phyloP scores from a whole-genome alignment of 257 asterid genomes.

The Nicotiana tabacum region DNA sequence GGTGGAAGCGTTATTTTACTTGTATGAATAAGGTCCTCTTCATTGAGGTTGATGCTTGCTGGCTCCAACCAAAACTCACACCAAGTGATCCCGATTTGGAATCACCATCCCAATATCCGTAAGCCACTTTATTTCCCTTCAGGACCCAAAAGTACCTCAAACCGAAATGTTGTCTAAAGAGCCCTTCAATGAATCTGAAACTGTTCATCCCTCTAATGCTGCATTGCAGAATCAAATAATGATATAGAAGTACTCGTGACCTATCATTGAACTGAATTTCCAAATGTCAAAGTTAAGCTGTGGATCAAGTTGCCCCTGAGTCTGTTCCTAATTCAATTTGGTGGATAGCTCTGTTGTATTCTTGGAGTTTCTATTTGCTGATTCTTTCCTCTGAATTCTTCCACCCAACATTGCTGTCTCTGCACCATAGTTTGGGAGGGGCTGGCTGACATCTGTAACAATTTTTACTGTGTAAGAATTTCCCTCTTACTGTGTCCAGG shows the following conservation, averaged over 20 bases:
- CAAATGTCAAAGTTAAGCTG: background rate
- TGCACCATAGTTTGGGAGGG: background rate
- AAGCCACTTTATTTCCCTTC: too few species aligned
- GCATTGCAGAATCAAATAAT: too few species aligned
- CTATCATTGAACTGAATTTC: background rate
- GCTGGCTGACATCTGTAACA: background rate
- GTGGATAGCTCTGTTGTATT: background rate
- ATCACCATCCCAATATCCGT: too few species aligned
- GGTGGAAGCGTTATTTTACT: background rate
- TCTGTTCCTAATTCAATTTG: background rate
- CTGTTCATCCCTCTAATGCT: too few species aligned
- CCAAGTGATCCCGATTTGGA: too few species aligned
- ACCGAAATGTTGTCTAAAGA: too few species aligned
- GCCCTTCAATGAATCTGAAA: too few species aligned
- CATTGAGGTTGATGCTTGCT: background rate
- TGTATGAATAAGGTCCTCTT: background rate
- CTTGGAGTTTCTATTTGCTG: background rate
- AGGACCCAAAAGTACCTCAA: too few species aligned
- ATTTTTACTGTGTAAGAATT: background rate
- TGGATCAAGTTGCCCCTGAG: background rate
- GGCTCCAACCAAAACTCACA: background rate
- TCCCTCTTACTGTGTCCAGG: background rate
- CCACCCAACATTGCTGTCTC: background rate
- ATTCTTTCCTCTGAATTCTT: background rate
- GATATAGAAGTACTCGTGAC: background rate